These are phyloP conservation scores for Fraxinus excelsior DNA, from an alignment of 257 asterid genomes.

Conservation along the genomic window DNA sequence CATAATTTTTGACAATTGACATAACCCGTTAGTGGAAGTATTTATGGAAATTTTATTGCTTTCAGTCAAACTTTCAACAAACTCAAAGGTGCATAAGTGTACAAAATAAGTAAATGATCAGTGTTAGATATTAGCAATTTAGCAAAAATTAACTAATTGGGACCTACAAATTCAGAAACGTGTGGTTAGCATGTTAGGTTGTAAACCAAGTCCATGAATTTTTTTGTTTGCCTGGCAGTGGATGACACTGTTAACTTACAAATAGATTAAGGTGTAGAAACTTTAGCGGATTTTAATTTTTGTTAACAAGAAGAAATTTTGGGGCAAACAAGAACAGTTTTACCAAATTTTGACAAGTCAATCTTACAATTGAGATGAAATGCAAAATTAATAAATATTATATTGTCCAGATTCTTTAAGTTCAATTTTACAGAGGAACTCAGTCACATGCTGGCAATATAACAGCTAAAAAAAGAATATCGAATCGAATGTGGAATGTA, in stretches of 20 bases:
- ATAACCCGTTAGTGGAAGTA: not conserved
- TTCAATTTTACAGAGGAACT: not conserved
- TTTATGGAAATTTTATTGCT: not conserved
- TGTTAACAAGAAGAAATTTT: not conserved
- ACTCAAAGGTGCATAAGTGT: not conserved
- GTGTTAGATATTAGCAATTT: not conserved
- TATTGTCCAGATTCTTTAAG: not conserved
- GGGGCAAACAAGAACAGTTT: not conserved
- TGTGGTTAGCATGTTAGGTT: not conserved
- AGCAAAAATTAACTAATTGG: not conserved
- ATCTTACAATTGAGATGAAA: conserved; percentile 10
- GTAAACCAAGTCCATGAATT: not conserved
- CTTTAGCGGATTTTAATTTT: not conserved
- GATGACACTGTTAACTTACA: not conserved
- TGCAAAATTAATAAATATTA: not conserved
- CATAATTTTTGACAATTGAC: not conserved
- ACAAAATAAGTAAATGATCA: not conserved
- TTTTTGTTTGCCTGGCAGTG: not conserved
- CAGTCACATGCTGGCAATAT: not conserved
- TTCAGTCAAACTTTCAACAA: not conserved
- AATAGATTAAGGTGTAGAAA: not conserved
- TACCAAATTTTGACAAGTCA: conserved; percentile 10
- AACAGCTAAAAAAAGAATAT: not conserved
- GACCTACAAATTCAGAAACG: not conserved
- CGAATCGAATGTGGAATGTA: not conserved